phyloP scores from a whole-genome alignment of 2,329 filamentous ascomycete genomes.

The Sphaerulina vaccinii region DNA sequence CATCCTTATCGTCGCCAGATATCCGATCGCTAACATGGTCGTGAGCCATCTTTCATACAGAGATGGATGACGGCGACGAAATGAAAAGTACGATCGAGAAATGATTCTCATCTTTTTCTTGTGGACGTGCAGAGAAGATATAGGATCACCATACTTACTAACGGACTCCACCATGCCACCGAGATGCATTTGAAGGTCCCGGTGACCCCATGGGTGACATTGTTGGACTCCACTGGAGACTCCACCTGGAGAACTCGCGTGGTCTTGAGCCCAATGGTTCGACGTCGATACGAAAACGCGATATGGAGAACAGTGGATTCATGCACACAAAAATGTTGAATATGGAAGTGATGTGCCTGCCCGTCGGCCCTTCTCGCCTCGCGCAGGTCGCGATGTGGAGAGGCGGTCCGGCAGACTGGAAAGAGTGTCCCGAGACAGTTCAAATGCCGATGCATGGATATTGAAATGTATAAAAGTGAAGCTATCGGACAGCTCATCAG shows the following conservation, averaged over 20 bases:
- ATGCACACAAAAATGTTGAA: too few species aligned
- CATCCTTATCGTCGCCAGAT: conserved; percentile 19
- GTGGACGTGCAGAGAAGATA: background rate
- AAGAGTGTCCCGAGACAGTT: background rate
- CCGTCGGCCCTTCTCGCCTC: too few species aligned
- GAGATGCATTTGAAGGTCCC: conserved; percentile 16
- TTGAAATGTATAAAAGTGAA: too few species aligned
- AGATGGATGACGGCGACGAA: background rate
- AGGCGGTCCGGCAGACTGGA: background rate
- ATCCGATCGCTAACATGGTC: conserved; percentile 21
- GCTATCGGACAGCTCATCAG: too few species aligned
- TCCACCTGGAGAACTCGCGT: conserved; percentile 4
- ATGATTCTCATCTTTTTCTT: background rate
- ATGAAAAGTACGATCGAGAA: background rate
- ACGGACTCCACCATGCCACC: conserved; percentile 19
- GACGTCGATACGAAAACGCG: background rate
- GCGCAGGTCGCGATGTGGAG: conserved; percentile 12
- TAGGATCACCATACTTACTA: conserved; percentile 20
- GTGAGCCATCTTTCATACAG: conserved; percentile 11
- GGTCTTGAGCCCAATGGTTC: background rate
- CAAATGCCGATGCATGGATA: background rate
- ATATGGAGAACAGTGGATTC: background rate
- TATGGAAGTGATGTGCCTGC: too few species aligned
- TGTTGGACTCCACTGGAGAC: background rate
- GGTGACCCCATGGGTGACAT: conserved; percentile 17